Conservation (phyloP, 345 rosid species). For the Angophora floribunda region DNA sequence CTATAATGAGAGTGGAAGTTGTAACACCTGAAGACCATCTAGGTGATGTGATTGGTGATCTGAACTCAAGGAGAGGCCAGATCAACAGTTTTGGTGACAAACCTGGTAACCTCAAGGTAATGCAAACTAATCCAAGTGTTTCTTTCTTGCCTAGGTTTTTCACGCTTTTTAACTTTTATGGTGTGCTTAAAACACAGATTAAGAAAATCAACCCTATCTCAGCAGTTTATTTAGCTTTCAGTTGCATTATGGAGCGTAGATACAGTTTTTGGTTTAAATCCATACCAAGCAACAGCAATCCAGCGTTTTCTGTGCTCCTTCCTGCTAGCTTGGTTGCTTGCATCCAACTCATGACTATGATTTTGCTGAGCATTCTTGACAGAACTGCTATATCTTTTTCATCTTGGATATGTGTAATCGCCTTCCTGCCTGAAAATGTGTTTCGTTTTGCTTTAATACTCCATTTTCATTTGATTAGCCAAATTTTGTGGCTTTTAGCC, state of each 20-base stretch:
- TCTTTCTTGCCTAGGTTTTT: background rate
- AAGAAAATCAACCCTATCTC: background rate
- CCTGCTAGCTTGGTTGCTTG: background rate
- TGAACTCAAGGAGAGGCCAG: slow-evolving; percentile 96
- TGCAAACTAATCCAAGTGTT: background rate
- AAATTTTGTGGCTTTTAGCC: background rate
- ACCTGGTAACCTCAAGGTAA: slow-evolving; percentile 95
- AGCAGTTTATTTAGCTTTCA: background rate
- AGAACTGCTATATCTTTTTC: background rate
- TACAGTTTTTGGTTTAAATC: background rate
- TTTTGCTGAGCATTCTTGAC: background rate
- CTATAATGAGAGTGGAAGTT: slow-evolving; percentile 93
- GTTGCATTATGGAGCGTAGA: background rate
- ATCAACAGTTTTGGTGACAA: slow-evolving; percentile 91
- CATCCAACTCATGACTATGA: background rate
- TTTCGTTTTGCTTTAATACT: background rate
- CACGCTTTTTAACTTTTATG: background rate
- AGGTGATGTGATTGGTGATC: slow-evolving; percentile 97
- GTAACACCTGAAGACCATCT: slow-evolving; percentile 94
- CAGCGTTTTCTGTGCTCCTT: background rate
- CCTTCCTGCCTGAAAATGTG: background rate
- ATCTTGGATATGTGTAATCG: background rate
- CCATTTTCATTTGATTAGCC: background rate
- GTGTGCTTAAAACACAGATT: background rate
- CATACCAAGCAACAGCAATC: background rate